A percentile compares a stretch with the other conserved stretches of the same genome.
Evolutionary conservation across 139 green algal species (phyloP).

Genomic region (Haematococcus lacustris): DNA sequence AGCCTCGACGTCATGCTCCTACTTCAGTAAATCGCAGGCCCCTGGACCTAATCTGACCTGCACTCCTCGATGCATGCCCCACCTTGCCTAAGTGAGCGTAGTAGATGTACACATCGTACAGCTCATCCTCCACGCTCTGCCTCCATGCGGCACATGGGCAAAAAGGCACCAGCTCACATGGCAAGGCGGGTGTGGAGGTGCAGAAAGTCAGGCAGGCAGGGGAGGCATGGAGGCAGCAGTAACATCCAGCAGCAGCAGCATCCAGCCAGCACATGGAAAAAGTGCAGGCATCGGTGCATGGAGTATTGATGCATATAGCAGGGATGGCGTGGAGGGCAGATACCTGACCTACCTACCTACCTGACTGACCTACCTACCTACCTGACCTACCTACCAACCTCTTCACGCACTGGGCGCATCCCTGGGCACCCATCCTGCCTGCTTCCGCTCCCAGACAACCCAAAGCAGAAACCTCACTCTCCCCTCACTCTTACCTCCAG

Average conservation of each 20-base stretch:
- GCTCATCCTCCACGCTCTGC: background rate
- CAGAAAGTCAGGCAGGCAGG: too few relatives aligned
- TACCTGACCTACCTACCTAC: too few relatives aligned
- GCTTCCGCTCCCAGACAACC: background rate
- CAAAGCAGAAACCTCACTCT: background rate
- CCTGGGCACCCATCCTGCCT: too few relatives aligned
- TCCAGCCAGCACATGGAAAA: background rate
- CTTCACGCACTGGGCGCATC: too few relatives aligned
- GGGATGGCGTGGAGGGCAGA: too few relatives aligned
- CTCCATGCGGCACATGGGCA: background rate
- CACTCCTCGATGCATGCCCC: background rate
- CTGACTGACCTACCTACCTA: too few relatives aligned
- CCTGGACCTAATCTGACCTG: too few relatives aligned
- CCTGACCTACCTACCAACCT: too few relatives aligned
- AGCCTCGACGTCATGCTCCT: too few relatives aligned
- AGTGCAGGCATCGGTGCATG: background rate
- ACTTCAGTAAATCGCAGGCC: too few relatives aligned
- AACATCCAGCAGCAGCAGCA: background rate
- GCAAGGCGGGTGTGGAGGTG: too few relatives aligned
- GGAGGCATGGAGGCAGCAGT: background rate
- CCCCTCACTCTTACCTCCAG: background rate
- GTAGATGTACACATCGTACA: constrained; percentile 6
- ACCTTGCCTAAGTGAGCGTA: background rate
- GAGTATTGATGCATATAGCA: background rate
- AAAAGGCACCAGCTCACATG: too few relatives aligned